Evolutionary conservation across 805 yeast species (phyloP), one percentile per base, ranked within the genome.

Genomic region (Deakozyma indianensis): DNA sequence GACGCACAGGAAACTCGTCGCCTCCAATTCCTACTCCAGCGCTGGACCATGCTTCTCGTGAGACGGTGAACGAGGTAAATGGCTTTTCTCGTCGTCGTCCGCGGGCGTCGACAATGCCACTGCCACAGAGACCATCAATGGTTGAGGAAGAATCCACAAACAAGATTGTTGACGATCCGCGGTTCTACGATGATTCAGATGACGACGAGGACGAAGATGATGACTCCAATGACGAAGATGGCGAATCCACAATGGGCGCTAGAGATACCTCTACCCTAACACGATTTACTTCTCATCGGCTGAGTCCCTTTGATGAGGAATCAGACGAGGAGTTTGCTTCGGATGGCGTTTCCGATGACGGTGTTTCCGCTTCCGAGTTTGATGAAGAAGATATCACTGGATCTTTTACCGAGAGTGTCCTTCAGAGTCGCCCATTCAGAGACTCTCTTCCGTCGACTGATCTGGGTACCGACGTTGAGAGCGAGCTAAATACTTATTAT

Each of bases 191-290:
- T n/a, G 61, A 57, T 9, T 61, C 56, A 4, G 57, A 51, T 18
- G 62, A 56, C 27, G 59, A 53, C n/a, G 63, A 54, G 11, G 62
- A 60, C 22, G 28, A 25, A 9, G 62, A 54, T 22, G 53, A 51
- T 18, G 56, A 58, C 9, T 64, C 57, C 16, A 51, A 50, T 3
- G 52, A 61, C 4, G 72, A 68, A 41, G 66, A 71, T 1, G 3
- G 40, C 48, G 15, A 41, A 47, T 14, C 38, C 20, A 7, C 16
- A 20, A 20, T 5, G 20, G 20, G 16, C 29, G 11, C 22, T 22
- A 5, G 35, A 21, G 21, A 23, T 22, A 14, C 66, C 68, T 47
- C 68, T 71, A 0, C 73, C 68, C 42, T 63, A 67, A 9, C 72
- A 68, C 43, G 60, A 60, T 3, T 68, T 63, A 32, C 65, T 69